These are phyloP conservation scores for Epichloe coenophiala DNA, from an alignment of 2,329 filamentous ascomycete species.

Conservation along the genomic window DNA sequence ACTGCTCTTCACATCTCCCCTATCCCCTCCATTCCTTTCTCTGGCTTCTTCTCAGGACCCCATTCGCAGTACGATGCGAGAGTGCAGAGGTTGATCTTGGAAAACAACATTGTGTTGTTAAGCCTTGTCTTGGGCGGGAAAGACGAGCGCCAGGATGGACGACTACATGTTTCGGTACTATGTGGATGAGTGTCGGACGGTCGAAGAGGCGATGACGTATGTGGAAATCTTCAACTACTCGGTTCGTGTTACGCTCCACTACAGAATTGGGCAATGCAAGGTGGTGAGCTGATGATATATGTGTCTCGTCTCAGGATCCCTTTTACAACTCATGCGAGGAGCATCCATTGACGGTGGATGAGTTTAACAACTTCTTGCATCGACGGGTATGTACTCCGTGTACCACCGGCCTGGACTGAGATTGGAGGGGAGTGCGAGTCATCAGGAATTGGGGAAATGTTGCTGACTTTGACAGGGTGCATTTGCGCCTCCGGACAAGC, in stretches of 20 bases:
- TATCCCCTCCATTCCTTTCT: background rate
- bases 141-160: constrained; percentile 30
- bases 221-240: constrained; percentile 47
- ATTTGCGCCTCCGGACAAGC: constrained; percentile 31
- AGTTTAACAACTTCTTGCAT: constrained; percentile 44
- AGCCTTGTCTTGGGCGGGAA: background rate
- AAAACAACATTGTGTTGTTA: background rate
- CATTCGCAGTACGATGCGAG: too few relatives aligned
- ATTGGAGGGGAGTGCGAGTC: background rate
- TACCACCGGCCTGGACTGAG: background rate
- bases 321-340: constrained; percentile 35
- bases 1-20: background rate
- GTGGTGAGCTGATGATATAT: too few relatives aligned
- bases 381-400: constrained; percentile 27
- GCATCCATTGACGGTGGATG: constrained; percentile 36
- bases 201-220: constrained; percentile 40
- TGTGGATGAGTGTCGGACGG: constrained; percentile 32
- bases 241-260: constrained; percentile 22
- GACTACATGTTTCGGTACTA: constrained; percentile 42
- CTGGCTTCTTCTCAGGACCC: background rate
- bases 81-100: too few relatives aligned
- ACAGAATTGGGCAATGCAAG: background rate
- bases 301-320: constrained; percentile 27
- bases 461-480: constrained; percentile 28
- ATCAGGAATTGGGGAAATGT: too few relatives aligned